phyloP scores from a whole-genome alignment of 2,329 filamentous ascomycete species.

The Microdochium trichocladiopsis region DNA sequence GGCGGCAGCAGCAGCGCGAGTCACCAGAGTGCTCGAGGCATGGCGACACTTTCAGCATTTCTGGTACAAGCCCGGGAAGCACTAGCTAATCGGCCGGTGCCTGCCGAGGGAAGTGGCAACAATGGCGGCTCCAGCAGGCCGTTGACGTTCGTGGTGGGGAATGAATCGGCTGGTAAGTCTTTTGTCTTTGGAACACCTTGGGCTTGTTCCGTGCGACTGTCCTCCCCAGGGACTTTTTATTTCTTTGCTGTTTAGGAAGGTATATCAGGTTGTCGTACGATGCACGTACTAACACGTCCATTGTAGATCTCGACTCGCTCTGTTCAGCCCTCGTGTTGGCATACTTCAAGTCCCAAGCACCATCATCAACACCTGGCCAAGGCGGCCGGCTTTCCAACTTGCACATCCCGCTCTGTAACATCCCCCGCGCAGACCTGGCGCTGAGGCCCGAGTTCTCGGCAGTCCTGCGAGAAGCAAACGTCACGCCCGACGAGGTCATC shows the following conservation, averaged over 20 bases:
- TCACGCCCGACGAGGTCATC: conserved; percentile 55
- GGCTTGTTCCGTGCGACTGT: too few relatives aligned
- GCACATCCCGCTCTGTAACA: conserved; percentile 68
- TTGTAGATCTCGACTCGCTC: conserved; percentile 80
- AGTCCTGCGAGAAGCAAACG: conserved; percentile 53
- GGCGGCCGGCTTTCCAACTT: conserved; percentile 30
- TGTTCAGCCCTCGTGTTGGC: conserved; percentile 67
- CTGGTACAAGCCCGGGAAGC: too few relatives aligned
- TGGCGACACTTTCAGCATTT: too few relatives aligned
- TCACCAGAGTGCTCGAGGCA: too few relatives aligned
- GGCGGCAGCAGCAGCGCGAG: too few relatives aligned
- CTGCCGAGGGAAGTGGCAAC: too few relatives aligned
- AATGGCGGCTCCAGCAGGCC: too few relatives aligned
- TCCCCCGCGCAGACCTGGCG: conserved; percentile 58
- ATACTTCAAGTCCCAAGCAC: conserved; percentile 58
- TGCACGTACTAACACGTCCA: too few relatives aligned
- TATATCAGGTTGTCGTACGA: too few relatives aligned
- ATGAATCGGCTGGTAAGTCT: conserved; percentile 55
- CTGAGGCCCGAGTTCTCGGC: conserved; percentile 68
- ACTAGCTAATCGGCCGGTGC: conserved; percentile 29
- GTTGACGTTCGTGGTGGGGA: conserved; percentile 57
- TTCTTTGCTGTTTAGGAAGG: too few relatives aligned
- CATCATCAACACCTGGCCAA: conserved; percentile 4
- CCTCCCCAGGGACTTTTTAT: too few relatives aligned
- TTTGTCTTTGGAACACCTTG: too few relatives aligned